Base-by-base conservation (phyloP, 768 basidiomycete genomes). In the Tylopilus cervinicoccineus region DNA sequence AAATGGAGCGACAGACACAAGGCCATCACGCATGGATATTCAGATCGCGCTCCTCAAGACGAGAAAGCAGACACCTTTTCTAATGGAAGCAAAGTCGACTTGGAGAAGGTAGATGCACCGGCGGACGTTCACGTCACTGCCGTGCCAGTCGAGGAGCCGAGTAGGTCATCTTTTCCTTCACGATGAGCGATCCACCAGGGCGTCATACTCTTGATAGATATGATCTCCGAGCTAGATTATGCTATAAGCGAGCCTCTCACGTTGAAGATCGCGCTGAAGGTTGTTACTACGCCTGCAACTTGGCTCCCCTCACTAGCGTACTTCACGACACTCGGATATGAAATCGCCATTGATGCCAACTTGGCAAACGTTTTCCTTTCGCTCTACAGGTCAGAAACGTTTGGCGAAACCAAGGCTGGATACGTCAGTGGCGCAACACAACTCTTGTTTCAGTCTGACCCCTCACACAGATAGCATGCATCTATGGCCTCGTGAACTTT, bases 81-180 rank as follows among this genome's bases (percentile, higher is more conserved):
- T 37, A 33, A 47, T 23, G 61, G 66, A 20, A 53, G 57, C n/a
- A 56, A 59, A 37, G 51, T 57, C 27, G 53, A 52, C 31, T 52
- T 56, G 19, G 64, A 62, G 37, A 61, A 72, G 56, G 61, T 62
- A 19, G 54, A 54, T n/a, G 61, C 55, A 32, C 47, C 53, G 29
- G 45, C 20, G 17, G 54, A 56, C 28, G 17, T 59, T 12, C 54
- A 61, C 6, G 59, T 63, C 33, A 54, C 47, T 22, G 38, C 45
- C 5, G 12, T 16, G 8, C 32, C 49, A 22, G 43, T 31, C 31
- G 7, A 26, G 5, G 32, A 41, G 7, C 4, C 5, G 20, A 48
- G 48, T 48, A 17, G 9, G 48, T 24, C 20, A 17, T 17, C 12
- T 36, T 28, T 22, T 14, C 27, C 9, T 33, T 23, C 10, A 14